Conservation (phyloP, 306 rosid species). For the Oxytropis ochrocephala region DNA sequence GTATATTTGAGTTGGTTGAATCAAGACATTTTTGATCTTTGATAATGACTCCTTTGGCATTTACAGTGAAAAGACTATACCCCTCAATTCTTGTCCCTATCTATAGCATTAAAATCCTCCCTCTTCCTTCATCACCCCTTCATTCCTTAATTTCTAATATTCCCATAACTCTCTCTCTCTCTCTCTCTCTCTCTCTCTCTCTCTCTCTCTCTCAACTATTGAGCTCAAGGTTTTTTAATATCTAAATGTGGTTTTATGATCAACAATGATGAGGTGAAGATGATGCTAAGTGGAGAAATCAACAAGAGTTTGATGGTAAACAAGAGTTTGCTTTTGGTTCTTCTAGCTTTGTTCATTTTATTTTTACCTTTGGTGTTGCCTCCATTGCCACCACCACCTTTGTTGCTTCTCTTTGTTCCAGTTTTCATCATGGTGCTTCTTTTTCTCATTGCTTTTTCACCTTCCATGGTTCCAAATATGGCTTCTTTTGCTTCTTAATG, state of each 20-base stretch:
- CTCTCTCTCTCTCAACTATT: neutral
- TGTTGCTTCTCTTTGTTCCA: conserved; percentile 45
- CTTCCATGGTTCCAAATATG: conserved; percentile 30
- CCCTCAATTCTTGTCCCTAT: conserved; percentile 24
- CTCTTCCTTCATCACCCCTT: neutral
- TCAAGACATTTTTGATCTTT: conserved; percentile 27
- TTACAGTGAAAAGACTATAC: conserved; percentile 22
- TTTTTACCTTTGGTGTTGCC: conserved; percentile 60
- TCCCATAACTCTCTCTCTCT: neutral
- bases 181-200: neutral
- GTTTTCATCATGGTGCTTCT: conserved; percentile 44
- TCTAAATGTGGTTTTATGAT: neutral
- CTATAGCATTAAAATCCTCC: conserved; percentile 16
- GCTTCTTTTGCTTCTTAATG: conserved; percentile 5
- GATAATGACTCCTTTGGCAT: conserved; percentile 36
- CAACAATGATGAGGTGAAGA: neutral
- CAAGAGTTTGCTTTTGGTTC: conserved; percentile 33
- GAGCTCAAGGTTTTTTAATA: neutral
- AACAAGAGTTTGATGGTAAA: neutral
- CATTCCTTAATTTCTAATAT: neutral
- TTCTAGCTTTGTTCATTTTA: conserved; percentile 40
- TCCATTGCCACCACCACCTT: conserved; percentile 78
- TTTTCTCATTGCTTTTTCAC: conserved; percentile 45
- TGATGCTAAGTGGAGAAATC: neutral
- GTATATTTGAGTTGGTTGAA: conserved; percentile 33